Conservation (phyloP, 306 rosid species). For the Pterocarpus santalinus region DNA sequence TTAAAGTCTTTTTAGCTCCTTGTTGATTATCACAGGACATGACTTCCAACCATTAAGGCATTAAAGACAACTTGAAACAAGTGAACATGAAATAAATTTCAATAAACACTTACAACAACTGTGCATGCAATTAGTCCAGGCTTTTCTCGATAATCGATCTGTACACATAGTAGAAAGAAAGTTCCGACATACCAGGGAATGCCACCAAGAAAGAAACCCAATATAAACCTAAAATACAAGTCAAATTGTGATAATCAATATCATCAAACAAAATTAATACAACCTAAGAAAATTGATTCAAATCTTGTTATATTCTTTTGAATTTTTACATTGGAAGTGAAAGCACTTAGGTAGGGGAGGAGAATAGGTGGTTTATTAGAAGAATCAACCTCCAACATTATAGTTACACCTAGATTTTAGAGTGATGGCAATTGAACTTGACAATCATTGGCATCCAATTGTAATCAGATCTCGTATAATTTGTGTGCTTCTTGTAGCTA, state of each 20-base stretch:
- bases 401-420: neutral
- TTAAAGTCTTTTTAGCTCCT: neutral
- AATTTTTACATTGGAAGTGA: neutral
- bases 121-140: constrained; percentile 86
- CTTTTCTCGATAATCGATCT: constrained; percentile 80
- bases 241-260: neutral
- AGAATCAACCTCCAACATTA: neutral
- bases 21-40: neutral
- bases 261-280: neutral
- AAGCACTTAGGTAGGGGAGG: neutral
- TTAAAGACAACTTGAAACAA: constrained; percentile 14
- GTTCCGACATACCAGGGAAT: constrained; percentile 85
- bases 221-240: constrained; percentile 64
- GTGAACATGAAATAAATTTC: neutral
- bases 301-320: neutral
- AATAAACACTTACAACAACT: constrained; percentile 72
- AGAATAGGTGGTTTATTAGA: neutral
- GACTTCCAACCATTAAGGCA: neutral
- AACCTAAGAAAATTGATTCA: neutral
- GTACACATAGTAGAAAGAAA: constrained; percentile 66
- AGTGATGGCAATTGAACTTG: neutral
- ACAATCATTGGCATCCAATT: neutral
- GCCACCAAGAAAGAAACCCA: constrained; percentile 83
- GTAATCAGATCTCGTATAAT: neutral
- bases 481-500: neutral